Evolutionary conservation across 2,329 filamentous ascomycete species (phyloP).

Genomic region (Sporothrix pallida): DNA sequence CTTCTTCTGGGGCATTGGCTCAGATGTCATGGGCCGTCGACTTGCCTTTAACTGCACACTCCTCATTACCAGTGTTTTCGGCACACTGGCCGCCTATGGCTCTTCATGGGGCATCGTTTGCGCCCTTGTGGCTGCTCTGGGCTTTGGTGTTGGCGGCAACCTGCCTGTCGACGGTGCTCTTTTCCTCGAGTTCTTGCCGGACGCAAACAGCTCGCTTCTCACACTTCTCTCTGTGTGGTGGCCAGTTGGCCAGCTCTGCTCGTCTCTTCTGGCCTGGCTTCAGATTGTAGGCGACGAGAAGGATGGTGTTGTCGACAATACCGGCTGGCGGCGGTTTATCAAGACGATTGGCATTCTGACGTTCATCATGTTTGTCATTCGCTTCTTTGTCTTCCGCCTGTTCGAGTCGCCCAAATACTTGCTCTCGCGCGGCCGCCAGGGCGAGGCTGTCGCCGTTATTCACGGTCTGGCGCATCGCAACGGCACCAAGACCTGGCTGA

Average conservation of each 20-base stretch:
- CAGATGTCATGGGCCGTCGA: conserved; percentile 78
- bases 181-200: conserved; percentile 83
- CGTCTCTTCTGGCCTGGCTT: conserved; percentile 75
- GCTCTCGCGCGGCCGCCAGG: conserved; percentile 74
- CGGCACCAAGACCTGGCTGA: conserved; percentile 73
- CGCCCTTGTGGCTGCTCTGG: conserved; percentile 64
- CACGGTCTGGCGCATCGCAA: conserved; percentile 79
- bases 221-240: conserved; percentile 87
- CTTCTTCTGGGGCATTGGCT: conserved; percentile 79
- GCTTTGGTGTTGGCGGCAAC: conserved; percentile 76
- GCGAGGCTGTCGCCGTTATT: conserved; percentile 79
- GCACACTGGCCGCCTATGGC: conserved; percentile 70
- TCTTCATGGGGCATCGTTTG: conserved; percentile 71
- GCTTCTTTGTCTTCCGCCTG: conserved; percentile 80
- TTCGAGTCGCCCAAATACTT: conserved; percentile 88
- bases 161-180: conserved; percentile 79
- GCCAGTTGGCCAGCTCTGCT: conserved; percentile 79
- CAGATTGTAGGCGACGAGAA: conserved; percentile 60
- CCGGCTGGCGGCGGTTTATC: conserved; percentile 79
- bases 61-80: conserved; percentile 75
- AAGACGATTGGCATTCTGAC: conserved; percentile 74
- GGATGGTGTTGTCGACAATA: conserved; percentile 56
- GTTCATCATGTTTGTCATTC: conserved; percentile 76
- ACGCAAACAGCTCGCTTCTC: conserved; percentile 72
- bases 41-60: conserved; percentile 83